A percentile compares a stretch with the other conserved stretches of the same genome.
Evolutionary conservation across 2,329 filamentous ascomycete species (phyloP).

Genomic region (Paraphoma chrysanthemicola): DNA sequence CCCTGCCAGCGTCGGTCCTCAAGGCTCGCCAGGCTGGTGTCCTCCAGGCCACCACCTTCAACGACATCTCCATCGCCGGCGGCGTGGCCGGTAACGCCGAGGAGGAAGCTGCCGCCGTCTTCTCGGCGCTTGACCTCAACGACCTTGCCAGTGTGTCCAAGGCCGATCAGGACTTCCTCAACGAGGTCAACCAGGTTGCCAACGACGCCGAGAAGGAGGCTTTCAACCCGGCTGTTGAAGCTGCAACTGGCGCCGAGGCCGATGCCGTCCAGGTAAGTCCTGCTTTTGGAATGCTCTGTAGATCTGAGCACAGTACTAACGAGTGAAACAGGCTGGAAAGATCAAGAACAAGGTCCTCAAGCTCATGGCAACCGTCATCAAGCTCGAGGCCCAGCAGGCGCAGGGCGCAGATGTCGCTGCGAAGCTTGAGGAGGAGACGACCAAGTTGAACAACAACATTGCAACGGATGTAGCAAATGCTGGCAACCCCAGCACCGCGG

Average conservation of each 20-base stretch:
- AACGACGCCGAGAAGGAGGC: conserved; percentile 61
- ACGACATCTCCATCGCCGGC: conserved; percentile 54
- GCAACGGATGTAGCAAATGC: conserved; percentile 56
- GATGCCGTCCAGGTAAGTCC: conserved; percentile 51
- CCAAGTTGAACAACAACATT: conserved; percentile 63
- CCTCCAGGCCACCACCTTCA: conserved; percentile 39
- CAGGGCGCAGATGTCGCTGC: conserved; percentile 57
- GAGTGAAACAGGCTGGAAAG: conserved; percentile 57
- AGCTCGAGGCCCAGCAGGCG: conserved; percentile 60
- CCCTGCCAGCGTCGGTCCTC: conserved; percentile 27
- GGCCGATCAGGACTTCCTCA: conserved; percentile 60
- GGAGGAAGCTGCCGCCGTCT: conserved; percentile 52
- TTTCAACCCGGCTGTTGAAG: conserved; percentile 62
- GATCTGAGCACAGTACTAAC: neutral
- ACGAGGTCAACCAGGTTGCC: conserved; percentile 60
- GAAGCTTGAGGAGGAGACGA: conserved; percentile 57
- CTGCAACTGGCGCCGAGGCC: conserved; percentile 52
- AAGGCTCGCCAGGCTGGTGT: conserved; percentile 30
- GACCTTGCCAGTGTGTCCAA: conserved; percentile 57
- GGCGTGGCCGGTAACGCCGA: conserved; percentile 8
- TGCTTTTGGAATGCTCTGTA: neutral
- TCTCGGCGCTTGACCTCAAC: conserved; percentile 58
- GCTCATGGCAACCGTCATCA: conserved; percentile 60
- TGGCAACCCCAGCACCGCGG: conserved; percentile 52
- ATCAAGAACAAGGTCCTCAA: conserved; percentile 69